Evolutionary conservation across 208 protist species (phyloP), one percentile per base, ranked within the genome.

Genomic region (Lotmaria passim): DNA sequence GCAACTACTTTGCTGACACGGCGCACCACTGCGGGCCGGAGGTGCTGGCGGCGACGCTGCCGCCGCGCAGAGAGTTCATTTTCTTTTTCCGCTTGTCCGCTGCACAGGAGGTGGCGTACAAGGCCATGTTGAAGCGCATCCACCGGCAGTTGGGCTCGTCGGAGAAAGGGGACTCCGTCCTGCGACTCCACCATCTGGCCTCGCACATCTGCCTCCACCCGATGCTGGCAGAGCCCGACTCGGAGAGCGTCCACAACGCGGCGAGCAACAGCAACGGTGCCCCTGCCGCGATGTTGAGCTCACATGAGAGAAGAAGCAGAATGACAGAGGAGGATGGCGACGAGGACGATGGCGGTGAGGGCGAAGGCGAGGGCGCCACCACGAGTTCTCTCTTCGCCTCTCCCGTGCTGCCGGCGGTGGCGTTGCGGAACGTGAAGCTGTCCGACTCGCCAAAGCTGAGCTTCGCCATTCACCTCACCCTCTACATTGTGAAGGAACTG

Each of bases 171-270:
- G 73, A 64, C 8, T 56, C 53, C 3, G 78, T 66, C 14, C 55
- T 83, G 23, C 63, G 79, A 28, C 69, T 96, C 23, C 87, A 93
- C 66, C 88, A 93, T 66, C 59, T 79, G 19, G 80, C 85, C 4
- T 90, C 88, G 8, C 91, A 93, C 66, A 75, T 96, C 24, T 92
- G 85, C 67, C 75, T 80, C 28, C 91, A 96, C 58, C 86, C 91
- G 0, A 58, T 17, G 34, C 43, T 90, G 14, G 43, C 52, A 7
- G 55, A 73, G 21, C 15, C 21, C 7, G 0, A 26, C n/a, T 15
- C 11, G 15, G 14, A 10, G 15, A 46, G 11, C 11, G 41, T 17
- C 10, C 41, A 46, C 14, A 3, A 46, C 15, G 11, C 41, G 41
- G 11, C 41, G 15, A 17, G 41, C 10, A 15, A 46, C n/a, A n/a